These are phyloP conservation scores for Gyromitra esculenta DNA, from an alignment of 2,329 filamentous ascomycete species.

Conservation along the genomic window DNA sequence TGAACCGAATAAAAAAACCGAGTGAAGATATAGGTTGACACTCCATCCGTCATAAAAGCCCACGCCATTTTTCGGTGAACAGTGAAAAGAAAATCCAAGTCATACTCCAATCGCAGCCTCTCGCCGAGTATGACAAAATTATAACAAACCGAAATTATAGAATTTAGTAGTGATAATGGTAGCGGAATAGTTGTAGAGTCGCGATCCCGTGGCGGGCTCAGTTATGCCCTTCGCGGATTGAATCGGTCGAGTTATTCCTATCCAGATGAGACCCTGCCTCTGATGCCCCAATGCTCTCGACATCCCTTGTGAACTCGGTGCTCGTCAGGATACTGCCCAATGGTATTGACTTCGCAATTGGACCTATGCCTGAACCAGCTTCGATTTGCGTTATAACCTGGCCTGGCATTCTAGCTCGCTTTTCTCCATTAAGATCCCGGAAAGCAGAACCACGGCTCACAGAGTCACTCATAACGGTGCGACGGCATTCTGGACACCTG, in stretches of 20 bases:
- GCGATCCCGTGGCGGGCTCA: background rate
- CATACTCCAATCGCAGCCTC: background rate
- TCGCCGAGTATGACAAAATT: background rate
- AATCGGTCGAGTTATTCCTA: slow-evolving; percentile 42
- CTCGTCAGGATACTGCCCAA: slow-evolving; percentile 47
- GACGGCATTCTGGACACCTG: slow-evolving; percentile 43
- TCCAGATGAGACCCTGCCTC: slow-evolving; percentile 26
- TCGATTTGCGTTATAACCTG: slow-evolving; percentile 49
- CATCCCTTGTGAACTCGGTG: slow-evolving; percentile 51
- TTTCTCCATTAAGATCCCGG: slow-evolving; percentile 23
- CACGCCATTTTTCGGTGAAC: background rate
- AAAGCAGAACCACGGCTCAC: slow-evolving; percentile 40
- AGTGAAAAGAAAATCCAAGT: background rate
- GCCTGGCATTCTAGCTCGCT: slow-evolving; percentile 17
- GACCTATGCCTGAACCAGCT: slow-evolving; percentile 23
- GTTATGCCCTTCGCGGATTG: slow-evolving; percentile 26
- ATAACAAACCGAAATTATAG: background rate
- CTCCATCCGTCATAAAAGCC: background rate
- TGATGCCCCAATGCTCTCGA: slow-evolving; percentile 49
- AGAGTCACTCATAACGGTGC: slow-evolving; percentile 39
- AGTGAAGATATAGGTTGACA: background rate
- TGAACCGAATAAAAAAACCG: background rate
- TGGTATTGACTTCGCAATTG: slow-evolving; percentile 39
- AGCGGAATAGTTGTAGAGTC: background rate
- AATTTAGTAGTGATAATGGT: background rate